Conservation (phyloP, 2,329 filamentous ascomycete species). For the Cladosporium velox region DNA sequence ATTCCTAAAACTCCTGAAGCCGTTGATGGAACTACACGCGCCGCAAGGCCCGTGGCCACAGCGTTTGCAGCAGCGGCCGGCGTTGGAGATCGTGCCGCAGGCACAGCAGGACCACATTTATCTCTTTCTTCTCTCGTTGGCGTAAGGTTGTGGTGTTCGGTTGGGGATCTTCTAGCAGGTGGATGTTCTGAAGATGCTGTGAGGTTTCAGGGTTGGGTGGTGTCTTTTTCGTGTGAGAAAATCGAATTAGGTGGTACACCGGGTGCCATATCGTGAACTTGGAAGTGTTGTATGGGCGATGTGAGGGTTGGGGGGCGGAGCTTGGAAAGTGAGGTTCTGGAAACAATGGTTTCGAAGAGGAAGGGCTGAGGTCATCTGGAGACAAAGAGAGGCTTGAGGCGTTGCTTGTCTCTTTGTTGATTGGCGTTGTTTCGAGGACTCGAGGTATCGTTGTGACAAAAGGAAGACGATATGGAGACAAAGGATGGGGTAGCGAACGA, state of each 20-base stretch:
- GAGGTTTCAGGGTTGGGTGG: background rate
- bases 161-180: background rate
- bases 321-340: too few species aligned
- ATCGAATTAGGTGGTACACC: background rate
- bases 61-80: background rate
- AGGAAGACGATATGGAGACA: too few species aligned
- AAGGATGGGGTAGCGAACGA: too few species aligned
- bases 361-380: too few species aligned
- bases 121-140: background rate
- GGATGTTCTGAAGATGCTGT: background rate
- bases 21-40: background rate
- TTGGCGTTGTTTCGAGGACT: too few species aligned
- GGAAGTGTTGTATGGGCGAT: too few species aligned
- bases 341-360: too few species aligned
- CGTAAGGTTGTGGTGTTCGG: background rate
- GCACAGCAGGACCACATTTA: background rate
- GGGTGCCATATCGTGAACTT: background rate
- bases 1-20: background rate
- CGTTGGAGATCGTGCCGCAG: background rate
- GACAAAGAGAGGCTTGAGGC: too few species aligned
- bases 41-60: background rate
- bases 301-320: too few species aligned
- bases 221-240: background rate
- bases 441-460: too few species aligned
- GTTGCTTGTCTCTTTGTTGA: too few species aligned